Evolutionary conservation across 2,329 filamentous ascomycete species (phyloP).

Genomic region (Byssoonygena ceratinophila): DNA sequence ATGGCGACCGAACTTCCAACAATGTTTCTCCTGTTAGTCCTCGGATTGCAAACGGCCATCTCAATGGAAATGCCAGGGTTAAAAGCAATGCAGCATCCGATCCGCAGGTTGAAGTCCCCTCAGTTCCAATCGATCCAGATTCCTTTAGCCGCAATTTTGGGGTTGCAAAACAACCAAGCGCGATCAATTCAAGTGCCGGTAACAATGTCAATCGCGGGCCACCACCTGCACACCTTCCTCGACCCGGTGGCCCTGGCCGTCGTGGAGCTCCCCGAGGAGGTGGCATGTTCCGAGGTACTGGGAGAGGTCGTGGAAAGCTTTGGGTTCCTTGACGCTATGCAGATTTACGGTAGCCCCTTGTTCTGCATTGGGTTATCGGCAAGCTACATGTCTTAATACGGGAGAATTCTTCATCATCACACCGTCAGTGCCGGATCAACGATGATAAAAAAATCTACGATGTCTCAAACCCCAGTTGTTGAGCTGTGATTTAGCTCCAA

Average conservation of each 20-base stretch:
- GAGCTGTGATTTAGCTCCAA: neutral
- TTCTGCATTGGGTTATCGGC: constrained; percentile 2
- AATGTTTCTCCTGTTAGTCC: constrained; percentile 19
- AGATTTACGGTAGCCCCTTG: constrained; percentile 7
- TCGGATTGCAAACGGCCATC: constrained; percentile 6
- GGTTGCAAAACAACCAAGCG: constrained; percentile 22
- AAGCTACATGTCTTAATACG: constrained; percentile 1
- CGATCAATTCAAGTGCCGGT: constrained; percentile 24
- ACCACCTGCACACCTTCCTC: constrained; percentile 27
- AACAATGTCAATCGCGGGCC: constrained; percentile 25
- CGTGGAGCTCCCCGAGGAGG: constrained; percentile 29
- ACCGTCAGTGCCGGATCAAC: constrained; percentile 3
- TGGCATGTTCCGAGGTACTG: constrained; percentile 27
- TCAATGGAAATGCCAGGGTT: constrained; percentile 15
- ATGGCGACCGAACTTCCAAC: constrained; percentile 14
- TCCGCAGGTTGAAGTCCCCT: constrained; percentile 34
- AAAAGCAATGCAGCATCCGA: constrained; percentile 21
- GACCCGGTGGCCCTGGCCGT: constrained; percentile 24
- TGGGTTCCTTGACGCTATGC: constrained; percentile 35
- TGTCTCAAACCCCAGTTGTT: neutral
- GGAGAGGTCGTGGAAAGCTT: constrained; percentile 34
- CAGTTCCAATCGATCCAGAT: constrained; percentile 39
- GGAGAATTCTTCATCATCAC: neutral
- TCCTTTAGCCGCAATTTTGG: constrained; percentile 38
- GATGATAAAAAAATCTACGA: neutral